Evolutionary conservation across 768 basidiomycete species (phyloP).

Genomic region (Pleurotus platypus): DNA sequence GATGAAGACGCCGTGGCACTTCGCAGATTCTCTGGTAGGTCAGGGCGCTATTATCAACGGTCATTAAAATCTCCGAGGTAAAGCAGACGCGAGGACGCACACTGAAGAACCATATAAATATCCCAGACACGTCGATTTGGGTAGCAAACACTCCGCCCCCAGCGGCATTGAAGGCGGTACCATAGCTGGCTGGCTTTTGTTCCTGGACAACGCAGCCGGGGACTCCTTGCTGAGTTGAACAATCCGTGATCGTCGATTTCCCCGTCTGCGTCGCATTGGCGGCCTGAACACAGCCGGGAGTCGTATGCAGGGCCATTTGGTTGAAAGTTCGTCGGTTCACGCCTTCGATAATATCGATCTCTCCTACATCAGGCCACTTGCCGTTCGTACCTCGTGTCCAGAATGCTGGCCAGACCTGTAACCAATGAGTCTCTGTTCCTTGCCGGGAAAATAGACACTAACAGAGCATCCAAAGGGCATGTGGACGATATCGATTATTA

Average conservation of each 20-base stretch:
- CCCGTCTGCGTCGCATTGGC: slow-evolving; percentile 43
- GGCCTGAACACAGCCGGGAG: slow-evolving; percentile 33
- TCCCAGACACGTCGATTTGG: slow-evolving; percentile 56
- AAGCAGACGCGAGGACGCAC: slow-evolving; percentile 22
- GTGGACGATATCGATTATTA: slow-evolving; percentile 43
- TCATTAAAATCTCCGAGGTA: not conserved
- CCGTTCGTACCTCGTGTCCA: slow-evolving; percentile 40
- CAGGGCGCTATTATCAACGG: slow-evolving; percentile 30
- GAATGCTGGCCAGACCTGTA: slow-evolving; percentile 45
- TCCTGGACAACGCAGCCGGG: slow-evolving; percentile 68
- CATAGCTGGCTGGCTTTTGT: slow-evolving; percentile 58
- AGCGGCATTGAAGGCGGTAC: slow-evolving; percentile 58
- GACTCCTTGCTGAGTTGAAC: slow-evolving; percentile 34
- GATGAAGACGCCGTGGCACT: slow-evolving; percentile 29
- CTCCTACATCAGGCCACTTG: slow-evolving; percentile 43
- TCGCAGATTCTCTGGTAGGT: slow-evolving; percentile 35
- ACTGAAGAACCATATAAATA: slow-evolving; percentile 41
- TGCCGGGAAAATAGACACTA: slow-evolving; percentile 12
- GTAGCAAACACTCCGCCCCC: slow-evolving; percentile 79
- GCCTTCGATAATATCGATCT: slow-evolving; percentile 74
- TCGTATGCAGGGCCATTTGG: slow-evolving; percentile 79
- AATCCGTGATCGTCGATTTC: slow-evolving; percentile 48
- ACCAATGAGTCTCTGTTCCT: not conserved
- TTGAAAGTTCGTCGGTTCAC: slow-evolving; percentile 71
- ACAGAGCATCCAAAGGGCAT: slow-evolving; percentile 53